Conservation (phyloP, 495 filamentous ascomycete genomes). For the Neurospora pannonica region DNA sequence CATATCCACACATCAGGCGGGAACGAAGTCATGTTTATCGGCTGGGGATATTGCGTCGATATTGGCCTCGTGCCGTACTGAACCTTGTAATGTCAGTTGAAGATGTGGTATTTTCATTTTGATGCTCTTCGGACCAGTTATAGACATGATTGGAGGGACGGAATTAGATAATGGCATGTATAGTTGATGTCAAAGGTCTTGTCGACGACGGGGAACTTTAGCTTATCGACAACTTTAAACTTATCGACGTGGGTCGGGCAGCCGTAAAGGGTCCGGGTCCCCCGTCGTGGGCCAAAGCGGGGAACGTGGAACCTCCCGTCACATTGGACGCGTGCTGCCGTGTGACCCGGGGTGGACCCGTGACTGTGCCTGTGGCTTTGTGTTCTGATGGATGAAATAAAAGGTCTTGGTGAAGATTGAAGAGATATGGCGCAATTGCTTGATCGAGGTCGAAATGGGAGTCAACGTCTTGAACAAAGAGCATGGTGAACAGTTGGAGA, state of each 20-base stretch:
- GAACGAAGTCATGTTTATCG: not conserved
- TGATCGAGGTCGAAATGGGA: not conserved
- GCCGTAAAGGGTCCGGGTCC: not conserved
- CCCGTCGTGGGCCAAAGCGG: not conserved
- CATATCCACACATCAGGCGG: not conserved
- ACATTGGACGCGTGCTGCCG: not conserved
- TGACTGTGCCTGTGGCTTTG: not conserved
- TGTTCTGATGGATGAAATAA: not conserved
- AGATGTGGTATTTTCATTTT: not conserved
- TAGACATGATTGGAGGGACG: not conserved
- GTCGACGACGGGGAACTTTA: not conserved
- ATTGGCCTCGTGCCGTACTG: not conserved
- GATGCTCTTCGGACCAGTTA: not conserved
- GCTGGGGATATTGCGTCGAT: not conserved
- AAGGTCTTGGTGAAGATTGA: not conserved
- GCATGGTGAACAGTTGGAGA: not conserved
- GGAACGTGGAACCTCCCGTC: not conserved
- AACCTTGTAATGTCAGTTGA: not conserved
- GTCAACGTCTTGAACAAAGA: not conserved
- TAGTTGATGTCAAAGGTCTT: not conserved
- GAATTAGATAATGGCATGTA: not conserved
- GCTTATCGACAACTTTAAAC: not conserved
- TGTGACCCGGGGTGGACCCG: not conserved
- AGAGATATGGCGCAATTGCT: not conserved
- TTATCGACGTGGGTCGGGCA: not conserved